phyloP scores from a whole-genome alignment of 2,329 filamentous ascomycete genomes.

The Fusarium proliferatum region DNA sequence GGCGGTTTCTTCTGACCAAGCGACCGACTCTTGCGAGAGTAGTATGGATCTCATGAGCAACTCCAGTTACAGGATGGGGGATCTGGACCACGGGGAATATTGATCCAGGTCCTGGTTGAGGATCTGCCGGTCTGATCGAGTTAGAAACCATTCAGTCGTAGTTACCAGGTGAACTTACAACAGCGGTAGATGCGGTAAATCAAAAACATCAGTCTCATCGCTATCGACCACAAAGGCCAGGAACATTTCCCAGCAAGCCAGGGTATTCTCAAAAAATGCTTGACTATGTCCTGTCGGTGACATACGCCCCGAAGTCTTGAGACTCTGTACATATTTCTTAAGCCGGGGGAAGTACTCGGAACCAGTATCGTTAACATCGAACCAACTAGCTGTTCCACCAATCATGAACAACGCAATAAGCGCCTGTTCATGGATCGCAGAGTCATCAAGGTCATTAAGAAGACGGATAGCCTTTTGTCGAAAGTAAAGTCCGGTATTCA shows the following conservation, averaged over 20 bases:
- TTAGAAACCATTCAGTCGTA: background rate
- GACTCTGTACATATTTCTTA: background rate
- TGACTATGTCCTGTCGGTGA: fast-evolving
- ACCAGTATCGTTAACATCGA: fast-evolving
- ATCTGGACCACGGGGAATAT: background rate
- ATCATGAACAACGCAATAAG: background rate
- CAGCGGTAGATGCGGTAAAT: fast-evolving
- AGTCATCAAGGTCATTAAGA: fast-evolving
- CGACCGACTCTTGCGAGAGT: background rate
- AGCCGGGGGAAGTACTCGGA: background rate
- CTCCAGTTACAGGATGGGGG: background rate
- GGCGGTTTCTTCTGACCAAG: background rate
- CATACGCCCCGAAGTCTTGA: background rate
- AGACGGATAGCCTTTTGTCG: background rate
- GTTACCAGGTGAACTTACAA: background rate
- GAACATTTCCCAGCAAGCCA: background rate
- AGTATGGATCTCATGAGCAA: background rate
- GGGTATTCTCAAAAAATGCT: background rate
- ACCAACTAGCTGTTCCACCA: background rate
- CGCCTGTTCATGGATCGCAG: background rate
- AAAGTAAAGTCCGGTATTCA: background rate
- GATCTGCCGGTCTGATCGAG: fast-evolving
- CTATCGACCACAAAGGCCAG: background rate
- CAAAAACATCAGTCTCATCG: background rate
- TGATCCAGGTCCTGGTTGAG: fast-evolving